phyloP scores from a whole-genome alignment of 1,284 basidiomycete species.

The Vanrija sp. region DNA sequence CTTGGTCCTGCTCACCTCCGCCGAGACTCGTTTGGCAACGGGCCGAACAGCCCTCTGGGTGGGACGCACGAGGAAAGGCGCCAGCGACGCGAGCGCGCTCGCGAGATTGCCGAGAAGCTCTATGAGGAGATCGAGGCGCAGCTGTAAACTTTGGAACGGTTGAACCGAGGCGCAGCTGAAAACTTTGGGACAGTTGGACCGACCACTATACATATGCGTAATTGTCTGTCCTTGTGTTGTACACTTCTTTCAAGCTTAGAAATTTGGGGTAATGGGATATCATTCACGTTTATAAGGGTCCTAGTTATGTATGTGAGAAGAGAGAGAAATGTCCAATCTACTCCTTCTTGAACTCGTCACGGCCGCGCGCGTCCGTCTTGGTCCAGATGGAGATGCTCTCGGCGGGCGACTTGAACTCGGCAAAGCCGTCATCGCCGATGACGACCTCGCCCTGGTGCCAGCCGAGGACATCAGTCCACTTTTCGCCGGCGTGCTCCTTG shows the following conservation, averaged over 20 bases:
- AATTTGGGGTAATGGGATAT: too few relatives aligned
- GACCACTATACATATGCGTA: neutral
- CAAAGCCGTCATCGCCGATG: conserved; percentile 58
- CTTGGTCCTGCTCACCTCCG: too few relatives aligned
- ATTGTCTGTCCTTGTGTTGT: too few relatives aligned
- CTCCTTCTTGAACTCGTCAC: conserved; percentile 50
- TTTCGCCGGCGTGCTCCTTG: conserved; percentile 55
- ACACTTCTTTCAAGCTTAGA: too few relatives aligned
- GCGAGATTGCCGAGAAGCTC: conserved; percentile 16
- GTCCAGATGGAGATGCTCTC: conserved; percentile 55
- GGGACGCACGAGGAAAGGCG: conserved; percentile 4
- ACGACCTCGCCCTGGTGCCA: conserved; percentile 56
- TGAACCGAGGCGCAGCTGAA: neutral
- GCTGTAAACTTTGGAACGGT: neutral
- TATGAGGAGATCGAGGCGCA: conserved; percentile 23
- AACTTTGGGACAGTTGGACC: neutral
- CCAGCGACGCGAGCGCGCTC: conserved; percentile 6
- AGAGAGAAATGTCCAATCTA: neutral
- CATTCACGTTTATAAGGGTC: too few relatives aligned
- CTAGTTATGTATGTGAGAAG: too few relatives aligned
- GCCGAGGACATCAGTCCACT: conserved; percentile 57
- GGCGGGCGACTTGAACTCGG: conserved; percentile 53
- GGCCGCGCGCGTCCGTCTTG: conserved; percentile 51
- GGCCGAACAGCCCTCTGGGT: neutral
- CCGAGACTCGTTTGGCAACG: too few relatives aligned